A percentile compares a stretch with the other conserved stretches of the same genome.
phyloP scores from a whole-genome alignment of 2,329 filamentous ascomycete genomes.

The Sarocladiaceae sp. region DNA sequence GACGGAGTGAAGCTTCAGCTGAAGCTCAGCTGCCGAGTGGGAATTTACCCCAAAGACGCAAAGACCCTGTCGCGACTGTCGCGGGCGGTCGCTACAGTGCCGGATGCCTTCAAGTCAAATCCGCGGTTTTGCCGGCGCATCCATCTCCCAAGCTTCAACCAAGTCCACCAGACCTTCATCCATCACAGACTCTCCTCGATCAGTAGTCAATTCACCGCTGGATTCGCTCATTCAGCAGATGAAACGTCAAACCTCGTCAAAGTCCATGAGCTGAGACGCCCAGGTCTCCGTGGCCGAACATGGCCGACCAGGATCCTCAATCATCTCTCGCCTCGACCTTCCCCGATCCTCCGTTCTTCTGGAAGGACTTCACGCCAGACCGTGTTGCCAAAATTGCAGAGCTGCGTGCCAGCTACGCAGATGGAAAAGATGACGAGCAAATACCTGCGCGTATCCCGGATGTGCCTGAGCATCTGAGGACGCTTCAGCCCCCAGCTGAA shows the following conservation, averaged over 20 bases:
- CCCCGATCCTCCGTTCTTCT: constrained; percentile 84
- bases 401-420: constrained; percentile 33
- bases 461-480: constrained; percentile 65
- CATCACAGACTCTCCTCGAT: too few species aligned
- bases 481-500: constrained; percentile 74
- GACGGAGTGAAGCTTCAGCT: background rate
- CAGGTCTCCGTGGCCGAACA: constrained; percentile 24
- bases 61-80: too few species aligned
- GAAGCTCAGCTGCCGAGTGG: too few species aligned
- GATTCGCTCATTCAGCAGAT: background rate
- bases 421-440: constrained; percentile 18
- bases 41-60: constrained; percentile 1
- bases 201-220: background rate
- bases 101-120: too few species aligned
- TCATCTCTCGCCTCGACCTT: constrained; percentile 59
- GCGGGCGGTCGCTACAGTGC: too few species aligned
- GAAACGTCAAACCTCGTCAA: background rate
- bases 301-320: constrained; percentile 53
- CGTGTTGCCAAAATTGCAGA: constrained; percentile 55
- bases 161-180: too few species aligned
- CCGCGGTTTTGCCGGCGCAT: constrained; percentile 8
- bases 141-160: background rate
- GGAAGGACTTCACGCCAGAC: constrained; percentile 75
- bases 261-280: constrained; percentile 8
- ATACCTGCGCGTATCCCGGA: constrained; percentile 30